Evolutionary conservation across 768 basidiomycete genomes (phyloP), one percentile per base, ranked within the genome.

Genomic region (Serendipita indica): DNA sequence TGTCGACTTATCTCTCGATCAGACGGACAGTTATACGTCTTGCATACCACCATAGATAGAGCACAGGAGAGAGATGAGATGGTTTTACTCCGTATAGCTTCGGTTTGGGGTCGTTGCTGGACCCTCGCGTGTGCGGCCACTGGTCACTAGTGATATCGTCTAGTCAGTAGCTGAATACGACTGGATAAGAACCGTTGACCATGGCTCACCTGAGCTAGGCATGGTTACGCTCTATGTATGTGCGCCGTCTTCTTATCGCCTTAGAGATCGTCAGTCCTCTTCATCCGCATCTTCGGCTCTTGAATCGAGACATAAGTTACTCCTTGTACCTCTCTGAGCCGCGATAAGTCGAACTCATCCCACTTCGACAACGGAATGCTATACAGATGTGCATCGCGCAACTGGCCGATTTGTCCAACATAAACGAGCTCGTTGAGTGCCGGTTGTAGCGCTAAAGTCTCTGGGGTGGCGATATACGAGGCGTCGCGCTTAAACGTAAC

Each of bases 281-380:
- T 54, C 22, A 30, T n/a, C 30, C 49, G 49, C 22, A 54, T 54
- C 49, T 27, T 54, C 49, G 49, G 49, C 49, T 54, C 49, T 32
- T 54, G 49, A 16, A 54, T 30, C 20, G 20, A 33, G 32, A 54
- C 49, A 7, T 18, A 54, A n/a, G 49, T n/a, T 3, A 54, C 30
- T 7, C 22, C 49, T 27, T 32, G 4, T 30, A 54, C 3, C 22
- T 16, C 30, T 54, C 32, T 16, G 20, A 54, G 30, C 30, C 30
- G 20, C 49, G 4, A 7, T 10, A 54, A 16, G 16, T 54, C 49
- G n/a, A 54, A 54, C 22, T 25, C 30, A 12, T 54, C 49, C 49
- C 49, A 54, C 20, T 27, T 32, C 5, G 49, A 25, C 49, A 54
- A 28, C 30, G 49, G 49, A 28, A 54, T 30, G 49, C 22, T 32